Evolutionary conservation across 768 basidiomycete genomes (phyloP), one percentile per base, ranked within the genome.

Genomic region (Boletus vinaceobasis): DNA sequence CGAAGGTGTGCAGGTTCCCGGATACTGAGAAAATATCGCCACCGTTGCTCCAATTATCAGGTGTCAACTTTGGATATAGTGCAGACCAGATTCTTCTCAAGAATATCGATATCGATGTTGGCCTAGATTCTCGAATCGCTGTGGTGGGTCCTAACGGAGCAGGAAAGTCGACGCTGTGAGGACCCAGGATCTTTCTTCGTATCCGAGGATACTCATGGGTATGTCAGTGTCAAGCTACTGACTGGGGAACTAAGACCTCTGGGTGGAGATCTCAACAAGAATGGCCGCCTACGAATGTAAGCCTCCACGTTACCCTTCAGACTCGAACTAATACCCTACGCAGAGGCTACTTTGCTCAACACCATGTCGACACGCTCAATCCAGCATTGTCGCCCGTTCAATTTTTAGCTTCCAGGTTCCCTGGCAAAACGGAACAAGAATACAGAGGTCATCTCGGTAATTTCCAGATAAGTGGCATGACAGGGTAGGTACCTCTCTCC

Each of bases 21-120:
- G 95, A 97, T 55, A 85, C 93, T 7, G 97, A 98, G 66, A 98
- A 98, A 75, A 92, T 98, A 62, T 94, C 97, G 5, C 95, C 97
- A 7, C 97, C 97, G 0, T 73, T 98, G 14, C 77, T 99, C 17
- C 97, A 98, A 67, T 84, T 98, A 67, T 87, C 89, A 57, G 88
- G 93, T 61, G 90, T 91, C 27, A 85, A 83, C 1, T 99, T 98
- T 66, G 93, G 93, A 32, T 99, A 98, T 71, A 77, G 79, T 1
- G 74, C 77, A 1, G 87, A 92, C 10, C 90, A 88, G 63, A 69
- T 88, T 36, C 78, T 98, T 46, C 74, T 99, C 27, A 86, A 85
- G 62, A 76, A 74, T 46, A 78, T 95, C 60, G 90, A 95, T 65
- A 85, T 99, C 63, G 94, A 98, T 63, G 87, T 98, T 55, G 88